A percentile compares a stretch with the other conserved stretches of the same genome.
Evolutionary conservation across 2,329 filamentous ascomycete genomes (phyloP).

Genomic region (Domatiomyces catenatus): DNA sequence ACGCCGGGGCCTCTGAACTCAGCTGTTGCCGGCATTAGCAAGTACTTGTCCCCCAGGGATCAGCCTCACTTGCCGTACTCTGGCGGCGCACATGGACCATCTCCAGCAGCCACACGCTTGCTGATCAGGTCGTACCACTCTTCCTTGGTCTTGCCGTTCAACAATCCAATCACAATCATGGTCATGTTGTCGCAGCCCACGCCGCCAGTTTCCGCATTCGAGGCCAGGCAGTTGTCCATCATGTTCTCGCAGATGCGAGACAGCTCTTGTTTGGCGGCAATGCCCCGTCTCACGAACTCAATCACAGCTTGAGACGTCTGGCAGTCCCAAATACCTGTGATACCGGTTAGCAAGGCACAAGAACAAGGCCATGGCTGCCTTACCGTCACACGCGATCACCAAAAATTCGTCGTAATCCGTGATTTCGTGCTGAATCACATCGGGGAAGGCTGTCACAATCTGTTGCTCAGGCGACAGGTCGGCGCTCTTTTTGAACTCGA

Average conservation of each 20-base stretch:
- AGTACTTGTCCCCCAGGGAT: conserved; percentile 24
- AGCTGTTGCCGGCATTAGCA: conserved; percentile 40
- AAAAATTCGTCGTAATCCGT: conserved; percentile 90
- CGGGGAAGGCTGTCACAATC: conserved; percentile 92
- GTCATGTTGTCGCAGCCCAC: conserved; percentile 99
- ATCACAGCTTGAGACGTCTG: conserved; percentile 95
- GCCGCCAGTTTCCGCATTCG: conserved; percentile 92
- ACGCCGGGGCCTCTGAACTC: conserved; percentile 73
- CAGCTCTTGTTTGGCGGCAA: conserved; percentile 89
- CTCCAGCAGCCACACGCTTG: conserved; percentile 84
- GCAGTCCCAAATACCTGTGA: conserved; percentile 98
- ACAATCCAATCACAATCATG: conserved; percentile 77
- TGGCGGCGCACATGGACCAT: conserved; percentile 93
- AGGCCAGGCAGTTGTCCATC: conserved; percentile 99
- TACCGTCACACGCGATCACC: conserved; percentile 84
- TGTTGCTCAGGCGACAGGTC: conserved; percentile 95
- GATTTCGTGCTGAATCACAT: conserved; percentile 82
- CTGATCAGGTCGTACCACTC: conserved; percentile 97
- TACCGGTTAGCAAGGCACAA: conserved; percentile 3
- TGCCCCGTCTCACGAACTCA: conserved; percentile 91
- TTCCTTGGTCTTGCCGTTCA: conserved; percentile 84
- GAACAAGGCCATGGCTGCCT: conserved; percentile 19
- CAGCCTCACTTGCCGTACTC: conserved; percentile 83
- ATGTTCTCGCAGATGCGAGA: conserved; percentile 97
- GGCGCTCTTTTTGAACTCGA: conserved; percentile 99